Evolutionary conservation across 805 yeast species (phyloP), one percentile per base, ranked within the genome.

Genomic region (Saturnispora sekii): DNA sequence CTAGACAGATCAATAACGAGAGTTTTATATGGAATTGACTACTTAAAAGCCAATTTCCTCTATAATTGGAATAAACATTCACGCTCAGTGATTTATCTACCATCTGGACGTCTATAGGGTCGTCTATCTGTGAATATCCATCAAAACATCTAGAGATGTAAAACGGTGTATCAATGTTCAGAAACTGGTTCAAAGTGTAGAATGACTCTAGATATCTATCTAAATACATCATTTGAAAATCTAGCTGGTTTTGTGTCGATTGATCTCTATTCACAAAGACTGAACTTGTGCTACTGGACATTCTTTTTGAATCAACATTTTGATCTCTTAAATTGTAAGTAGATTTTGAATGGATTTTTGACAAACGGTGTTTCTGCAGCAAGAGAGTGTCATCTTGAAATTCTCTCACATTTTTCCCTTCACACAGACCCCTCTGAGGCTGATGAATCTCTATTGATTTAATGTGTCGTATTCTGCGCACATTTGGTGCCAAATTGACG

Each of bases 101-200:
- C 12, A 56, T 28, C 4, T 37, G 37, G 14, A 61, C 47, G 32
- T 51, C 52, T 15, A 60, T 15, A 3, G 57, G 60, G 33, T 61
- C 63, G 11, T 36, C 40, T 2, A 61, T 5, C 14, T 61, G 56
- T 17, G 61, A 47, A 10, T 63, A 55, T 5, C 56, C 41, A 3
- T 53, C 41, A 16, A 53, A 53, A 1, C 60, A 50, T 42, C 69
- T 64, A 44, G 72, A 67, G 2, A 69, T 57, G 42, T 63, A 65
- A 40, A 67, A 62, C 6, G 65, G 57, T 2, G 52, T 39, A 10
- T 54, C 56, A 0, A 51, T 48, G 11, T 57, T 44, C 35, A 56
- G 44, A 11, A 53, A 52, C 9, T 56, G 52, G 41, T 64, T 68
- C 8, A 69, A 29, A 0, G 72, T 63, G 36, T 60, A 62, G 48